These are phyloP conservation scores for Botrytis hyacinthi DNA, from an alignment of 2,329 filamentous ascomycete genomes.

Conservation along the genomic window DNA sequence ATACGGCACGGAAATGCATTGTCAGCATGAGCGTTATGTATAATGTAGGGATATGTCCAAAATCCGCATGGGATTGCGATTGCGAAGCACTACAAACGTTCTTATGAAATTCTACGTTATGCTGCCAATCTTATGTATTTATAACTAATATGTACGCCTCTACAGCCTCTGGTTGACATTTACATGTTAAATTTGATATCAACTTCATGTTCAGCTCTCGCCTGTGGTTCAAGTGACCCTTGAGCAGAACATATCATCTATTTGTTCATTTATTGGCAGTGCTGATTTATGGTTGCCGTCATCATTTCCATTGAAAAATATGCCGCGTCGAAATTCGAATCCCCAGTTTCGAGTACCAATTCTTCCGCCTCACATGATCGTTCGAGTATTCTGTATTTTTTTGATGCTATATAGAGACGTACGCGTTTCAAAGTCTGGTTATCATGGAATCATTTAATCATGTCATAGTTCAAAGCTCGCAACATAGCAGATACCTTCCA, in stretches of 20 bases:
- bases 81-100: not conserved
- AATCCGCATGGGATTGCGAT: not conserved
- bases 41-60: slow-evolving; percentile 6
- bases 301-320: not conserved
- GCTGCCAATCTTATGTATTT: not conserved
- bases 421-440: not conserved
- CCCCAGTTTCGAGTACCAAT: not conserved
- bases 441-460: not conserved
- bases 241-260: not conserved
- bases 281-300: not conserved
- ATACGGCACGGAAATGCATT: slow-evolving; percentile 1
- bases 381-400: not conserved
- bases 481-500: not conserved
- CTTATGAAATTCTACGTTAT: not conserved
- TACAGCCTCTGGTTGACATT: not conserved
- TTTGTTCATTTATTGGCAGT: not conserved
- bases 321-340: not conserved
- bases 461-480: not conserved
- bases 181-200: not conserved
- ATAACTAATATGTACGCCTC: too few species aligned
- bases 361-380: not conserved
- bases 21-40: slow-evolving; percentile 1
- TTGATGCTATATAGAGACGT: not conserved
- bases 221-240: not conserved
- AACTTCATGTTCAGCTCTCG: not conserved